phyloP scores from a whole-genome alignment of 75 land plant genomes.

The Sequoiadendron giganteum region DNA sequence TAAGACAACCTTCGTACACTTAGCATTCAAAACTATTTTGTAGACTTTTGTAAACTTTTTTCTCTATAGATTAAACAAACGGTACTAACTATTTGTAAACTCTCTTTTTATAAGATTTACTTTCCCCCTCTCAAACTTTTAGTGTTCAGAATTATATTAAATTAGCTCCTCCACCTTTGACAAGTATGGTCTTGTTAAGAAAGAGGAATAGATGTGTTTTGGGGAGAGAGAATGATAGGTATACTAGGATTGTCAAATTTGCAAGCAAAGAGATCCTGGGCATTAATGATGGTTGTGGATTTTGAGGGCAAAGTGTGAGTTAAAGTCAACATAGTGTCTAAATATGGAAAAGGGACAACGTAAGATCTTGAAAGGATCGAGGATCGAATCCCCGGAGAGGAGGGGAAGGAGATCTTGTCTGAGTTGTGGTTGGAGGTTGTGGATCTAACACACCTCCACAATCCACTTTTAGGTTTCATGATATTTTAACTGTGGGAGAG shows the following conservation, averaged over 20 bases:
- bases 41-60: too few species aligned
- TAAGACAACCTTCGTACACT: too few species aligned
- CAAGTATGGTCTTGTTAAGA: neutral
- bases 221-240: neutral
- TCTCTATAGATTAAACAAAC: too few species aligned
- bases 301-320: neutral
- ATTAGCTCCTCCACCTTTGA: too few species aligned
- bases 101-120: too few species aligned
- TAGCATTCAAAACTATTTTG: too few species aligned
- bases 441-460: neutral
- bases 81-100: too few species aligned
- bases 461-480: neutral
- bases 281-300: neutral
- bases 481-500: neutral
- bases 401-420: constrained; percentile 14
- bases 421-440: neutral
- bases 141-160: too few species aligned
- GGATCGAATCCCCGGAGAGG: constrained; percentile 3
- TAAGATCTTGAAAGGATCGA: neutral
- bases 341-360: neutral
- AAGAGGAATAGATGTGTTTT: too few species aligned
- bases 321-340: constrained; percentile 6
- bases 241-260: neutral
- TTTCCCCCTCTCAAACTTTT: too few species aligned
- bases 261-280: neutral